Conservation (phyloP, 1,139 yeast species). For the Kluyveromyces sp. region DNA sequence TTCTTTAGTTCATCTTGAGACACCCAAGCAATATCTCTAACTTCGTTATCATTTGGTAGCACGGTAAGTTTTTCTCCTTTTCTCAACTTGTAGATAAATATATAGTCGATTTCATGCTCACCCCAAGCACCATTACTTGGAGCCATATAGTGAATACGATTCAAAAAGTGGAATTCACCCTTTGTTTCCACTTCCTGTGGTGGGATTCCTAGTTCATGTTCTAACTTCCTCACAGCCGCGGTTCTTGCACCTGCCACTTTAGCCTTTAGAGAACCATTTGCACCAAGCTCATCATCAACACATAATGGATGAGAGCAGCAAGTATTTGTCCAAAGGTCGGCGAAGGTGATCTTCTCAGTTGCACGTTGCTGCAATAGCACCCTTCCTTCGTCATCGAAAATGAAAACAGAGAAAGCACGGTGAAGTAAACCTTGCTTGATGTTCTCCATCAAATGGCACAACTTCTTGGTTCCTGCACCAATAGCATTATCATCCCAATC, state of each 20-base stretch:
- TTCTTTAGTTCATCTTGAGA: conserved; percentile 53
- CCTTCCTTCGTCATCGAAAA: conserved; percentile 70
- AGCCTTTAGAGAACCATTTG: conserved; percentile 37
- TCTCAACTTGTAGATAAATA: conserved; percentile 63
- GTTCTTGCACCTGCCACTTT: conserved; percentile 73
- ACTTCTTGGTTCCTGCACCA: conserved; percentile 90
- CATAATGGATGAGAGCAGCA: conserved; percentile 98
- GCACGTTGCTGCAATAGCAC: conserved; percentile 91
- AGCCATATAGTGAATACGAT: conserved; percentile 91
- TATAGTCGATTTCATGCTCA: conserved; percentile 95
- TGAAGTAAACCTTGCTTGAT: conserved; percentile 81
- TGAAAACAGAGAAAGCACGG: conserved; percentile 90
- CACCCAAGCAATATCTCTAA: conserved; percentile 73
- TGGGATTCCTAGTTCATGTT: conserved; percentile 92
- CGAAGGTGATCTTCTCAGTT: conserved; percentile 90
- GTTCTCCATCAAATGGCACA: conserved; percentile 85
- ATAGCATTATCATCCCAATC: conserved; percentile 81
- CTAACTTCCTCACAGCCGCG: conserved; percentile 88
- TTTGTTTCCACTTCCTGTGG: conserved; percentile 34
- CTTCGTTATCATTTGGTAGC: conserved; percentile 67
- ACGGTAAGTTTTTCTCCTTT: conserved; percentile 40
- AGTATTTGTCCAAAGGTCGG: conserved; percentile 96
- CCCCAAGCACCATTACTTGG: conserved; percentile 88
- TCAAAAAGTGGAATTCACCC: conserved; percentile 63
- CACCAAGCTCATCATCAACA: conserved; percentile 70